Conservation (phyloP, 208 protist species). For the Ichthyophonus hoferi region DNA sequence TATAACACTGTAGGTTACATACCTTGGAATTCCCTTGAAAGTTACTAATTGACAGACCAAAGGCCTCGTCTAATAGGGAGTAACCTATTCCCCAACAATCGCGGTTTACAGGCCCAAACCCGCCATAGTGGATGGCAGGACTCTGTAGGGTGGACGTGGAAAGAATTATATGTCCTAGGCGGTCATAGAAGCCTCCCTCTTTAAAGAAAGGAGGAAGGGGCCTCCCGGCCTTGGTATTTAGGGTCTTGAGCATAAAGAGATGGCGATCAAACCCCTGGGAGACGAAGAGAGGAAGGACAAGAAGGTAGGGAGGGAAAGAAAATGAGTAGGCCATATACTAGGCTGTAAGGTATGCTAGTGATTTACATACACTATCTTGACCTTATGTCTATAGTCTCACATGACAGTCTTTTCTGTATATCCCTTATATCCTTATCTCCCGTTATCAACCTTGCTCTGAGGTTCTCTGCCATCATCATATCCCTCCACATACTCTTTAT, state of each 20-base stretch:
- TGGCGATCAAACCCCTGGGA: slow-evolving; percentile 51
- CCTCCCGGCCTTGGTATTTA: background rate
- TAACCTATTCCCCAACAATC: slow-evolving; percentile 57
- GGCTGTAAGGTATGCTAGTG: background rate
- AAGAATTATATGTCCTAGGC: slow-evolving; percentile 51
- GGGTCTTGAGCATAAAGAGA: slow-evolving; percentile 44
- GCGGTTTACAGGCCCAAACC: slow-evolving; percentile 53
- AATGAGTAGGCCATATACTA: background rate
- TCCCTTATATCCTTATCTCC: background rate
- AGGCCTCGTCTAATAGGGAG: slow-evolving; percentile 3
- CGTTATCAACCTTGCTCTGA: background rate
- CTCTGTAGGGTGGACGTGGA: slow-evolving; percentile 54
- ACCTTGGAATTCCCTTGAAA: background rate
- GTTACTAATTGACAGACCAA: slow-evolving; percentile 31
- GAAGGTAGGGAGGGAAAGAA: background rate
- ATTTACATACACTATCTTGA: no score
- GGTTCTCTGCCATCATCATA: background rate
- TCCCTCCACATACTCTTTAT: background rate
- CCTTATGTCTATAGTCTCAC: no score
- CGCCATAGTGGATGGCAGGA: slow-evolving; percentile 47
- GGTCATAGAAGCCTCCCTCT: slow-evolving; percentile 16
- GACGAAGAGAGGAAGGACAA: background rate
- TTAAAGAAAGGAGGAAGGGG: slow-evolving; percentile 33
- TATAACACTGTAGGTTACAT: no score
- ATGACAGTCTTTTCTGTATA: no score